Evolutionary conservation across 2,329 filamentous ascomycete species (phyloP).

Genomic region (Trichoderma sp.): DNA sequence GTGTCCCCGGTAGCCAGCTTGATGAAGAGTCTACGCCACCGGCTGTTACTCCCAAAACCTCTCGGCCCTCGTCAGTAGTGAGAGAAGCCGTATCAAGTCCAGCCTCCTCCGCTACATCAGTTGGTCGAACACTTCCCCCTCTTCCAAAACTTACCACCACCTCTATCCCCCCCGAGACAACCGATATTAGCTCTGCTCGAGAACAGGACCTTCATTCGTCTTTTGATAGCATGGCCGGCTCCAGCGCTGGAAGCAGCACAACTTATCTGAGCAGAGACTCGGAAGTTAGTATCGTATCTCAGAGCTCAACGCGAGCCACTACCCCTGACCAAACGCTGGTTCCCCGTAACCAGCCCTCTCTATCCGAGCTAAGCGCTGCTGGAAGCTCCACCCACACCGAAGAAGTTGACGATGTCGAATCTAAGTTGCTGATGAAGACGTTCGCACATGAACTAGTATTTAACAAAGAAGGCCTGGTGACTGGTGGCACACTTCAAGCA

Average conservation of each 20-base stretch:
- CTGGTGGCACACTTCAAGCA: constrained; percentile 85
- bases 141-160: constrained; percentile 62
- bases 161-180: constrained; percentile 49
- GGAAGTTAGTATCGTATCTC: constrained; percentile 77
- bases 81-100: constrained; percentile 50
- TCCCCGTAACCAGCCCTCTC: constrained; percentile 62
- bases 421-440: constrained; percentile 84
- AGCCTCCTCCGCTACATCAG: constrained; percentile 53
- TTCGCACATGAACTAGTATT: constrained; percentile 89
- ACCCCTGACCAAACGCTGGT: constrained; percentile 71
- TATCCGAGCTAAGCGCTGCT: constrained; percentile 69
- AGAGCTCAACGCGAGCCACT: constrained; percentile 83
- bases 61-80: constrained; percentile 49
- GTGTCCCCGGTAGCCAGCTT: constrained; percentile 54
- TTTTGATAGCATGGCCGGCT: constrained; percentile 72
- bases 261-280: constrained; percentile 82
- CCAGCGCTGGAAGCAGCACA: constrained; percentile 76
- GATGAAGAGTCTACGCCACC: constrained; percentile 33
- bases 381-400: constrained; percentile 71
- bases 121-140: constrained; percentile 56
- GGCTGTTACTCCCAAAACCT: constrained; percentile 42
- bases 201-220: constrained; percentile 59
- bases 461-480: constrained; percentile 94
- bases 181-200: constrained; percentile 50
- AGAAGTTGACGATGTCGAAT: constrained; percentile 78